phyloP scores from a whole-genome alignment of 495 filamentous ascomycete genomes.

The Clavariopsis aquatica region DNA sequence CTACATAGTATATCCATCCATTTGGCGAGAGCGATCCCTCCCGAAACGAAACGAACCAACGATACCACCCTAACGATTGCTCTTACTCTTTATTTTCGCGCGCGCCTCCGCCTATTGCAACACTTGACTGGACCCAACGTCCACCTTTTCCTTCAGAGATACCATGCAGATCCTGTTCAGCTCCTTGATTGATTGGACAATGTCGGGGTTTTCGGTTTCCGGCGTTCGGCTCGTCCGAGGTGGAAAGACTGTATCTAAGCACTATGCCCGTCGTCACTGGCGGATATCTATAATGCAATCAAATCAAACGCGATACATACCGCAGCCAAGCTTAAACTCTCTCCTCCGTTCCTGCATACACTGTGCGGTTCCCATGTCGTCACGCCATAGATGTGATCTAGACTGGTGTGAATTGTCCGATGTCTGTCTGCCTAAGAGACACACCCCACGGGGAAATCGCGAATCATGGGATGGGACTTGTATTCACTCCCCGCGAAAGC shows the following conservation, averaged over 20 bases:
- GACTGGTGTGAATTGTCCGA: neutral
- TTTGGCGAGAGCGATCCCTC: neutral
- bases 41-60: neutral
- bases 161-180: neutral
- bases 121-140: constrained; percentile 18
- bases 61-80: constrained; percentile 11
- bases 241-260: constrained; percentile 23
- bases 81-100: neutral
- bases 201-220: neutral
- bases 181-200: neutral
- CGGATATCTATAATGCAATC: neutral
- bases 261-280: neutral
- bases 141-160: constrained; percentile 17
- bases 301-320: neutral
- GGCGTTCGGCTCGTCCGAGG: constrained; percentile 13
- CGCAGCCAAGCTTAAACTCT: neutral
- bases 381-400: neutral
- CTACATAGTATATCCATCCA: neutral
- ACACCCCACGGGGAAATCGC: neutral
- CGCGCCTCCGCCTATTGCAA: neutral
- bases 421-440: neutral
- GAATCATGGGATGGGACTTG: neutral
- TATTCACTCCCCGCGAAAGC: neutral
- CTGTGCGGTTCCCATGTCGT: neutral
- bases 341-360: neutral